Conservation (phyloP, 2,329 filamentous ascomycete species). For the Alternaria sp. region DNA sequence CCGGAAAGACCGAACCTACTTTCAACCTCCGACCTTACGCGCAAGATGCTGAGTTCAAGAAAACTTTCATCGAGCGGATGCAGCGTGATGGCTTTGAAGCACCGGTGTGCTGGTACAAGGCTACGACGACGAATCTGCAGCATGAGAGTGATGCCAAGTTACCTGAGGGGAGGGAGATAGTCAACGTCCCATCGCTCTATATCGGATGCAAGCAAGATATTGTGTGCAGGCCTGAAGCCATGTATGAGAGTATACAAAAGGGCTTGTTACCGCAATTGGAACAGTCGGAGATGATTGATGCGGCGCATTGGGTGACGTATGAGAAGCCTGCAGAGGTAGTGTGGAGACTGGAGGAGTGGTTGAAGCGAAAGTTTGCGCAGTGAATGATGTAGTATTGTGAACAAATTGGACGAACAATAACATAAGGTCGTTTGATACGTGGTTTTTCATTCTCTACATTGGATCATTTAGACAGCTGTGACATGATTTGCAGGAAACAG, state of each 20-base stretch:
- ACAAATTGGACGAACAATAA: neutral
- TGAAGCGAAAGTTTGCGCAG: constrained; percentile 25
- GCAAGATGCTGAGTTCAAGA: constrained; percentile 38
- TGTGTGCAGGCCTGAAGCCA: constrained; percentile 46
- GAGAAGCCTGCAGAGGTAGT: constrained; percentile 48
- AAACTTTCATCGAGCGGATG: constrained; percentile 49
- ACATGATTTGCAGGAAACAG: constrained; percentile 83
- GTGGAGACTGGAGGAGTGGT: constrained; percentile 25
- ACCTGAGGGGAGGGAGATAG: constrained; percentile 27
- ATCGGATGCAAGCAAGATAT: constrained; percentile 46
- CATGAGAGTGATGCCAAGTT: constrained; percentile 38
- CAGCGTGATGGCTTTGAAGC: constrained; percentile 45
- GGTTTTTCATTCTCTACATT: neutral
- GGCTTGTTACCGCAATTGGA: constrained; percentile 45
- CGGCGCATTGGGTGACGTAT: constrained; percentile 49
- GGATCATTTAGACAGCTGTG: constrained; percentile 10
- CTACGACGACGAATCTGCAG: constrained; percentile 35
- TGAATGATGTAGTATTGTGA: neutral
- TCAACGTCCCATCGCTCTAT: constrained; percentile 51
- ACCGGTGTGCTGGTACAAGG: constrained; percentile 52
- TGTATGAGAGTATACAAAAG: constrained; percentile 35
- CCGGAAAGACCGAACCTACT: constrained; percentile 6
- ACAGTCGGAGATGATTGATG: constrained; percentile 43
- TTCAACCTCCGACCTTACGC: constrained; percentile 47
- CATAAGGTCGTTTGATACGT: neutral